These are phyloP conservation scores for Penicillium sp. DNA, from an alignment of 2,329 filamentous ascomycete genomes.

Conservation along the genomic window DNA sequence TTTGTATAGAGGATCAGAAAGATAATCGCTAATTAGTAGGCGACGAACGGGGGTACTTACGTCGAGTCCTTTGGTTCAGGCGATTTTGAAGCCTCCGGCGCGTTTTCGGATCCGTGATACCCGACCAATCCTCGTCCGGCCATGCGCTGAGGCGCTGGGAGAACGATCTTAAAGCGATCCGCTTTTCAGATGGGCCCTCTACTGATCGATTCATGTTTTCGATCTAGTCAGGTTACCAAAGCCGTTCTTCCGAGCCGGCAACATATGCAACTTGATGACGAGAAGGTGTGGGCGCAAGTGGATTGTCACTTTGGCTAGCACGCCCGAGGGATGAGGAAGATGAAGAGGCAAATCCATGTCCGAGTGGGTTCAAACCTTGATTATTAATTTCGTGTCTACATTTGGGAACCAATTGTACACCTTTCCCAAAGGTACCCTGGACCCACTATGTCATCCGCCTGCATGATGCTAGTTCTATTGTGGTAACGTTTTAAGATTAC, in stretches of 20 bases:
- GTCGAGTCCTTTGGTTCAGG: conserved; percentile 20
- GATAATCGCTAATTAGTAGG: neutral
- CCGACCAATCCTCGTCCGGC: conserved; percentile 15
- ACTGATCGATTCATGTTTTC: conserved; percentile 1
- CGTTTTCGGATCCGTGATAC: conserved; percentile 12
- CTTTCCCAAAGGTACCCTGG: neutral
- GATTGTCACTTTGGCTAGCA: neutral
- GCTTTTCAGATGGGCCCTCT: neutral
- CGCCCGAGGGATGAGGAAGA: neutral
- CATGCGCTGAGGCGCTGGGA: neutral
- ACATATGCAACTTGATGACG: conserved; percentile 1
- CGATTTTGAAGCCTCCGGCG: conserved; percentile 23
- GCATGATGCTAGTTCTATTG: neutral
- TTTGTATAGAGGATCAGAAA: neutral
- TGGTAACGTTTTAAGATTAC: neutral
- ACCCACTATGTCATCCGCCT: neutral
- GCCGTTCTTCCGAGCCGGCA: no score
- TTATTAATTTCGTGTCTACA: neutral
- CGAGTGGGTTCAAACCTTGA: neutral
- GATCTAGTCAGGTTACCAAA: neutral
- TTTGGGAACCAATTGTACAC: neutral
- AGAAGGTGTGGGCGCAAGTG: neutral
- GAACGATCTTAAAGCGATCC: conserved; percentile 2
- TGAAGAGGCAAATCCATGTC: neutral
- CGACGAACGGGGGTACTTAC: conserved; percentile 7